These are phyloP conservation scores for Prunus persica DNA, from an alignment of 306 rosid genomes.

Conservation along the genomic window DNA sequence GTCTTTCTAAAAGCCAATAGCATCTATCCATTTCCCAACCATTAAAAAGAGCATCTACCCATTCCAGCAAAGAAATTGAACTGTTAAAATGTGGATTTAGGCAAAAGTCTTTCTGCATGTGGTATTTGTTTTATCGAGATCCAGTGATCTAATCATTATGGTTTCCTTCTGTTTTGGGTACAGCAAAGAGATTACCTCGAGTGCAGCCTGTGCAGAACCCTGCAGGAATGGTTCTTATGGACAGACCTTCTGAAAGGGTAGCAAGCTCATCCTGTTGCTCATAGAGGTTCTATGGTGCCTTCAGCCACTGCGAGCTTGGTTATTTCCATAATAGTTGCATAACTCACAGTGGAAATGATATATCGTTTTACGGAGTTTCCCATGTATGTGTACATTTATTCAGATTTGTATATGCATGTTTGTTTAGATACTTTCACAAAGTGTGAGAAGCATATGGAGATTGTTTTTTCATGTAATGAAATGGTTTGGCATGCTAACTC, in stretches of 20 bases:
- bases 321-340: neutral
- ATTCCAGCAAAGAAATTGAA: neutral
- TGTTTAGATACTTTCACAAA: constrained; percentile 11
- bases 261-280: constrained; percentile 51
- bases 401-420: constrained; percentile 33
- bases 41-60: neutral
- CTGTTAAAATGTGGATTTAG: neutral
- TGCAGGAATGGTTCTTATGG: constrained; percentile 54
- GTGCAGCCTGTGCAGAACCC: constrained; percentile 53
- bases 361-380: constrained; percentile 4
- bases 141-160: neutral
- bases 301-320: neutral
- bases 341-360: constrained; percentile 13
- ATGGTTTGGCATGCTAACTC: constrained; percentile 26
- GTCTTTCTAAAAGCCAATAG: neutral
- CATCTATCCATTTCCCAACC: neutral
- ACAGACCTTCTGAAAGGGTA: constrained; percentile 51
- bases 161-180: neutral
- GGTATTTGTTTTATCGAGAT: neutral
- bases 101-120: neutral
- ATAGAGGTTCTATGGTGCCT: constrained; percentile 17
- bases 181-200: constrained; percentile 56
- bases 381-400: constrained; percentile 28
- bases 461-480: constrained; percentile 15
- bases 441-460: constrained; percentile 24